Base-by-base conservation (phyloP, 352 stramenopile species). In the Phytophthora ramorum region DNA sequence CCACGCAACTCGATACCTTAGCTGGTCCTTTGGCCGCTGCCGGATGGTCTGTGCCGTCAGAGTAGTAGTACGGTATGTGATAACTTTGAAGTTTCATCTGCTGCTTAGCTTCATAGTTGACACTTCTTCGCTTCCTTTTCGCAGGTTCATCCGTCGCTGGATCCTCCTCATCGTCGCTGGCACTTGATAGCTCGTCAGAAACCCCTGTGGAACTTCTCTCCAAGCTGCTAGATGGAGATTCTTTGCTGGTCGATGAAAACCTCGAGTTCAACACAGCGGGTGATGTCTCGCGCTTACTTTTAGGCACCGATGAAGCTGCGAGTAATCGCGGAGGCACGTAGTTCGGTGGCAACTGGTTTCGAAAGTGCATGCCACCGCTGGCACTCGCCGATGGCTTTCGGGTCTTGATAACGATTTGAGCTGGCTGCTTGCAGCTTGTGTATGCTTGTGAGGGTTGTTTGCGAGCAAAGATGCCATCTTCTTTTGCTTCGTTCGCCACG, bases 311-410 rank as follows among this genome's bases (percentile, higher is more conserved):
- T 7, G 48, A 52, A 10, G 56, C 49, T 58, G 46, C 35, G 17
- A 58, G 19, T 37, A 58, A 37, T 10, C 61, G 35, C 28, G 60
- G 54, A 17, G 75, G 79, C 1, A 80, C 78, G 62, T 89, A 93
- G 47, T 91, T 91, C 3, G 79, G 24, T 10, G 85, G 85, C 16
- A 93, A 56, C 8, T 85, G 77, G 41, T 93, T 93, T 37, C 85
- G 81, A 50, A 88, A 93, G 41, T 91, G 85, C 85, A 93, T 91
- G 5, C 83, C 84, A 32, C 78, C 78, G 4, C 53, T 58, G 47
- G 53, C 48, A 7, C 22, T 57, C 7, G 26, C 24, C 3, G 53
- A 51, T 9, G 63, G 30, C 19, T 78, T 84, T 51, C 61, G 76
- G 14, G 48, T 77, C 46, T 76, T 83, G 28, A 76, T 76, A 16